Evolutionary conservation across 75 land plant species (phyloP), one percentile per base, ranked within the genome.

Genomic region (Picea glauca): DNA sequence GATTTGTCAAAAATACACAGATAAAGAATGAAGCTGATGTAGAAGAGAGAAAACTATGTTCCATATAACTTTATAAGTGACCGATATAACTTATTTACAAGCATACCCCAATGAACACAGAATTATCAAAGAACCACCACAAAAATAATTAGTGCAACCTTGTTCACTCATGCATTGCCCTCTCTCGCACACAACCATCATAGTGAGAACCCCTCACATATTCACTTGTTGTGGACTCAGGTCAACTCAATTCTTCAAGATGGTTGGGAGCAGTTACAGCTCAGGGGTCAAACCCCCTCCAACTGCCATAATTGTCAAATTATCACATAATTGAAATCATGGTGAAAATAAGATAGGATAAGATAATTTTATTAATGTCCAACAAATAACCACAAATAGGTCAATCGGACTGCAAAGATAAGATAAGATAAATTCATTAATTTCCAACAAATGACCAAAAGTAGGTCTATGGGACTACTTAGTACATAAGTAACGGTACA

Each of bases 11-110:
- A 70, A 43, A 70, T 13, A 15, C 46, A 38, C 23, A 40, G 21
- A 68, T 8, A 68, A 63, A 63, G 32, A 63, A 63, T 26, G 1
- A 70, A 70, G 12, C 54, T 2, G 13, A 38, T 43, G 43, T 4
- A 11, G 12, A 70, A 70, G 74, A 70, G 43, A n/a, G 26, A 70
- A 70, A 70, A 70, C 23, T n/a, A 18, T 68, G 9, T 68, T 26
- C 21, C 2, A 70, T 43, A n/a, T n/a, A 43, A 70, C 9, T 70
- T 26, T 26, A 26, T 26, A 26, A 26, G 26, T 26, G 26, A 8
- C 56, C 54, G 50, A 43, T 70, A 20, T 43, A 20, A 9, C 21
- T 38, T 70, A 50, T 50, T 43, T 43, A 9, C 9, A 20, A 70
- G 43, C 40, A 3, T 70, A 56, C 3, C 13, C 17, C 74, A 40